phyloP scores from a whole-genome alignment of 495 filamentous ascomycete genomes.

The Xylaria bambusicola region DNA sequence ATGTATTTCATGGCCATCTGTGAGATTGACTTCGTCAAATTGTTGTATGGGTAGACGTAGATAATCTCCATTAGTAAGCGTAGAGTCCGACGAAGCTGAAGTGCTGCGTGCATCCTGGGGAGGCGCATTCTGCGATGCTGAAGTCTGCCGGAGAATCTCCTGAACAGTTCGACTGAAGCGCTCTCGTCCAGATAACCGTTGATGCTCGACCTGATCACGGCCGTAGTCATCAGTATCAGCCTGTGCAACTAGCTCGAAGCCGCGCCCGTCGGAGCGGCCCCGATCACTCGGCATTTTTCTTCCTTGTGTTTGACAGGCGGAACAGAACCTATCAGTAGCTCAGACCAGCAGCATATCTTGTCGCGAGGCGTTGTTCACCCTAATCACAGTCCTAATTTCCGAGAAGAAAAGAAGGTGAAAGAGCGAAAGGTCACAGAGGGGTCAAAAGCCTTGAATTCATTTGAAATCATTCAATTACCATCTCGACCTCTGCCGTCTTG shows the following conservation, averaged over 20 bases:
- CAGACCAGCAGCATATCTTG: neutral
- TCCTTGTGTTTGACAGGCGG: neutral
- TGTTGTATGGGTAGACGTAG: constrained; percentile 23
- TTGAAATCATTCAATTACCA: neutral
- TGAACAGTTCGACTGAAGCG: constrained; percentile 26
- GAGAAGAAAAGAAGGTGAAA: neutral
- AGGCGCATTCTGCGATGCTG: neutral
- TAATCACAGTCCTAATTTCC: neutral
- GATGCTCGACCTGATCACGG: constrained; percentile 10
- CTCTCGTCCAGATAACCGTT: constrained; percentile 12
- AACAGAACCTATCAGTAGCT: neutral
- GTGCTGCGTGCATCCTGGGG: constrained; percentile 15
- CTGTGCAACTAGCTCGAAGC: constrained; percentile 26
- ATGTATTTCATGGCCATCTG: constrained; percentile 10
- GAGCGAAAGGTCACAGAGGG: neutral
- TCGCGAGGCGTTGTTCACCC: neutral
- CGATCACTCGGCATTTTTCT: constrained; percentile 2
- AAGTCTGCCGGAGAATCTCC: constrained; percentile 20
- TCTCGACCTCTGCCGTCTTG: neutral
- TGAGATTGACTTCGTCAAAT: constrained; percentile 22
- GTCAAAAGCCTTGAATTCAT: neutral
- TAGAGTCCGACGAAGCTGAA: constrained; percentile 26
- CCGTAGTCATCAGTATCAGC: constrained; percentile 13
- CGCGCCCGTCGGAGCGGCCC: constrained; percentile 6
- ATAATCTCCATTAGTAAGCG: constrained; percentile 22